These are phyloP conservation scores for Plasmodium falciparum DNA, from an alignment of 169 alveolate species.

Conservation along the genomic window DNA sequence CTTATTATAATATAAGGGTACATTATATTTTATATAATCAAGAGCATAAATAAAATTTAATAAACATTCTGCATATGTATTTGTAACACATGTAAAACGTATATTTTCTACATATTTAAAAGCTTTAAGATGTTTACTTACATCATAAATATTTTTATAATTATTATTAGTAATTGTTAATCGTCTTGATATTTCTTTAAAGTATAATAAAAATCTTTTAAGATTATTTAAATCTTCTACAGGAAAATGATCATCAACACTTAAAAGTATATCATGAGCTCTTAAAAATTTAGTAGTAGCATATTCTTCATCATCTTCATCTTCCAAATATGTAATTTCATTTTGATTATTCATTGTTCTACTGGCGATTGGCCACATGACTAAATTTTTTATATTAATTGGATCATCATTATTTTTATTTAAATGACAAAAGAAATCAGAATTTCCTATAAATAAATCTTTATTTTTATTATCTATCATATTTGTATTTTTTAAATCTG, in stretches of 20 bases:
- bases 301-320: background rate
- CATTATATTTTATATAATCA: slow-evolving; percentile 3
- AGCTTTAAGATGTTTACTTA: background rate
- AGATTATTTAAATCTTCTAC: background rate
- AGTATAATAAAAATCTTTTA: background rate
- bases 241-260: background rate
- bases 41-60: background rate
- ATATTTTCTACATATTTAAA: background rate
- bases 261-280: background rate
- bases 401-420: background rate
- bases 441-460: background rate
- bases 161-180: background rate
- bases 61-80: background rate
- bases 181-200: background rate
- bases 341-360: background rate
- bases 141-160: background rate
- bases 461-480: too few species aligned
- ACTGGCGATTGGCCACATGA: background rate
- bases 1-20: background rate
- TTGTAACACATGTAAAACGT: slow-evolving; percentile 1
- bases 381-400: background rate
- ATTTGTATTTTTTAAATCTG: too few species aligned
- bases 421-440: background rate
- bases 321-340: background rate
- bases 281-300: background rate